These are phyloP conservation scores for Mucor velutinosus DNA, from an alignment of 371 early-diverging fungal species.

Conservation along the genomic window DNA sequence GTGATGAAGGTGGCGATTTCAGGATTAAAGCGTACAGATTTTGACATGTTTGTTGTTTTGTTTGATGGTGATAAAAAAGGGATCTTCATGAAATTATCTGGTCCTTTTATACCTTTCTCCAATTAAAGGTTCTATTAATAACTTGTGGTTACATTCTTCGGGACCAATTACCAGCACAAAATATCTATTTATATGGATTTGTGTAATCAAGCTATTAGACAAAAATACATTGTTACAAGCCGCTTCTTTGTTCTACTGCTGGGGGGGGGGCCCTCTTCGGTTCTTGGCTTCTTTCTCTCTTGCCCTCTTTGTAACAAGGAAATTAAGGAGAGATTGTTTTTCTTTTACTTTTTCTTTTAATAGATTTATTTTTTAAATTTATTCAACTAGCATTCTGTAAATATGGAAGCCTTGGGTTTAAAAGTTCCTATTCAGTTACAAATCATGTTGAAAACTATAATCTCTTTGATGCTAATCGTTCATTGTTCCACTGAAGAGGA, in stretches of 20 bases:
- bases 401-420: background rate
- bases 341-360: background rate
- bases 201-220: background rate
- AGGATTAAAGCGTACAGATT: conserved; percentile 28
- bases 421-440: background rate
- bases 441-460: conserved; percentile 2
- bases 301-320: background rate
- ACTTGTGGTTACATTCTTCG: background rate
- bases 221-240: too few relatives aligned
- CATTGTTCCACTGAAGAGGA: conserved; percentile 22
- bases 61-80: background rate
- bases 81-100: background rate
- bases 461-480: conserved; percentile 42
- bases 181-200: background rate
- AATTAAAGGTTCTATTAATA: conserved; percentile 12
- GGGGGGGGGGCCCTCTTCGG: background rate
- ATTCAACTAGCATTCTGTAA: conserved; percentile 2
- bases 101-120: conserved; percentile 6
- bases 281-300: background rate
- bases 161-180: background rate
- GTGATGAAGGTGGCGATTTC: conserved; percentile 19
- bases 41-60: conserved; percentile 14
- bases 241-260: too few relatives aligned
- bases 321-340: background rate
- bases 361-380: background rate